Evolutionary conservation across 2,329 filamentous ascomycete genomes (phyloP).

Genomic region (Boeremia exigua): DNA sequence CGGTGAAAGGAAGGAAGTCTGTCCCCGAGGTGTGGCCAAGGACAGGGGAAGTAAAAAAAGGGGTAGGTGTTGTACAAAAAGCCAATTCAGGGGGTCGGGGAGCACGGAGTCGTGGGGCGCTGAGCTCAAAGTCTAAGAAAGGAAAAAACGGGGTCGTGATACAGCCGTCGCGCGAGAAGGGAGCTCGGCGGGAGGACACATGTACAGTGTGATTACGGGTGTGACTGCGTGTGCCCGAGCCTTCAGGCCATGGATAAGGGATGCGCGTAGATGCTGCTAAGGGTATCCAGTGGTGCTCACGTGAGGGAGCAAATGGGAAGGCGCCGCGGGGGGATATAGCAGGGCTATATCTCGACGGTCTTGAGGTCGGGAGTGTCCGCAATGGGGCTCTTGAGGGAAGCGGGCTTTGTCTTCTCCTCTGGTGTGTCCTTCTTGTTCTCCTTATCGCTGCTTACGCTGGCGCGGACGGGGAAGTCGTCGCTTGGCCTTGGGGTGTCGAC

Average conservation of each 20-base stretch:
- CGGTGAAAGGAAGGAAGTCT: conserved; percentile 2
- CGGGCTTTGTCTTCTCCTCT: conserved; percentile 29
- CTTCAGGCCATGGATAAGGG: neutral
- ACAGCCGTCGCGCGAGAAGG: conserved; percentile 15
- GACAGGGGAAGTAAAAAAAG: conserved; percentile 14
- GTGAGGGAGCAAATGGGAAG: neutral
- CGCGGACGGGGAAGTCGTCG: conserved; percentile 40
- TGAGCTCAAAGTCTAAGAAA: conserved; percentile 5
- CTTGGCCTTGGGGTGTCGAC: conserved; percentile 51
- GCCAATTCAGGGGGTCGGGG: conserved; percentile 5
- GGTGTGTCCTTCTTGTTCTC: conserved; percentile 41
- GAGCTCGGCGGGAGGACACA: conserved; percentile 5
- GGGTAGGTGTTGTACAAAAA: conserved; percentile 20
- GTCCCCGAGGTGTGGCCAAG: neutral
- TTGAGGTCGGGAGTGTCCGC: conserved; percentile 52
- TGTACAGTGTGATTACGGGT: conserved; percentile 17
- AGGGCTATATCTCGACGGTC: conserved; percentile 55
- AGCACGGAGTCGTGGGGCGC: neutral
- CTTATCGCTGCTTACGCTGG: conserved; percentile 48
- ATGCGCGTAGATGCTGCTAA: conserved; percentile 10
- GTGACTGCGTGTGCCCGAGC: conserved; percentile 6
- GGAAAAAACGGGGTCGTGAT: conserved; percentile 20
- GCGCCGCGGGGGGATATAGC: neutral
- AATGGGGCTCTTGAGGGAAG: conserved; percentile 38
- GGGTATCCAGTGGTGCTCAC: conserved; percentile 16